Evolutionary conservation across 345 rosid species (phyloP), one percentile per base, ranked within the genome.

Genomic region (Citrus hindsii): DNA sequence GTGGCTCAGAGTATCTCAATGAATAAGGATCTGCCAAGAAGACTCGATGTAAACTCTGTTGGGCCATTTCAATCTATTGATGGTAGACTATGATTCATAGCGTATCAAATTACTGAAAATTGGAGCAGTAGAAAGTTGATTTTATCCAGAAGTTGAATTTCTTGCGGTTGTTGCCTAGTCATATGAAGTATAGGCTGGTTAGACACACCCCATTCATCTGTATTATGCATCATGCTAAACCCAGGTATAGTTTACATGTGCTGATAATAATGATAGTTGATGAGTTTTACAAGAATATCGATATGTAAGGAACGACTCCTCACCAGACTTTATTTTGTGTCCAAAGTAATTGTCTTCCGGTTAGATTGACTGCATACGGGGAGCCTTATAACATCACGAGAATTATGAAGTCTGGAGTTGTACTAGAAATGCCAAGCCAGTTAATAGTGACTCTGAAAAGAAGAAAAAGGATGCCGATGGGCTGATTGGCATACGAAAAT

Each of bases 1-100:
- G 97, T 80, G 98, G 92, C 79, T 91, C 98, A n/a, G 98, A 92
- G 76, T 91, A 92, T 78, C 75, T 82, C 79, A 84, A 84, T 51
- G 86, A 77, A 79, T 88, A 79, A 82, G 56, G 51, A 33, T 72
- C 19, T 19, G 14, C 42, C 33, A 16, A 55, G 67, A 24, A 70
- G 70, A 28, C 73, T 27, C 24, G 16, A 60, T 59, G 72, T 37
- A 65, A 65, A 40, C 66, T 66, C 48, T 73, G 14, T 51, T 21
- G 40, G 75, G 37, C 53, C 53, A 69, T 63, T 38, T 28, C 48
- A 53, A 32, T 64, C 76, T 28, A 48, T 25, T 33, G 33, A 13
- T 35, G 60, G 6, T 19, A 18, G 68, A 63, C 60, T 55, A 18
- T 72, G 56, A 33, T 74, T 75, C 35, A 55, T 46, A 27, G 33